Percentiles rank a stretch among this genome's conserved stretches.
These are phyloP conservation scores for Beauveria caledonica DNA, from an alignment of 2,329 filamentous ascomycete species.

Conservation along the genomic window DNA sequence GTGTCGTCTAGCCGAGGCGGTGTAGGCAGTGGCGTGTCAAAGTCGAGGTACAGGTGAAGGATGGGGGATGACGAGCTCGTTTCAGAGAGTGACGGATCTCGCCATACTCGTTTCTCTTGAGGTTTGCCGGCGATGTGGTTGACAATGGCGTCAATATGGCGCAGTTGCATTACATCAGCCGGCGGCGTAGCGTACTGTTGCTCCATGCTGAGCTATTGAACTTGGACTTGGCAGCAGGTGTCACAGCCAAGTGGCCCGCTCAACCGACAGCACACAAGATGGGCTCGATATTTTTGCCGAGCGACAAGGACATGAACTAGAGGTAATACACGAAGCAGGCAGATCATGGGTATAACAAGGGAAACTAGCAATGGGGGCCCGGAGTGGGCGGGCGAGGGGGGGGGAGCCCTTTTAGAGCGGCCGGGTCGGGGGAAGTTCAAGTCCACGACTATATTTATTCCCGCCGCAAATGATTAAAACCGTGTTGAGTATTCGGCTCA, in stretches of 20 bases:
- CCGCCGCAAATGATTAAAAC: too few species aligned
- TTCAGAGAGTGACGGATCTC: not conserved
- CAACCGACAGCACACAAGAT: not conserved
- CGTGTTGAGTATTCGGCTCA: too few species aligned
- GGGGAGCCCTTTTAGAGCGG: not conserved
- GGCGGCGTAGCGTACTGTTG: not conserved
- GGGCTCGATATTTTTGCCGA: not conserved
- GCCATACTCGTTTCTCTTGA: not conserved
- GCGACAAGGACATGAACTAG: not conserved
- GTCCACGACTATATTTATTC: not conserved
- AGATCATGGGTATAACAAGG: not conserved
- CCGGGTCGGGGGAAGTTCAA: not conserved
- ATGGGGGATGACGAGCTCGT: slow-evolving; percentile 22
- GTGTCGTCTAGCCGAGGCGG: slow-evolving; percentile 16
- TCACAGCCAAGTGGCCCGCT: not conserved
- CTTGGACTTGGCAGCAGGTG: not conserved
- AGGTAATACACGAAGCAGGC: not conserved
- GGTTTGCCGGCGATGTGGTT: not conserved
- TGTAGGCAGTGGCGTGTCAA: slow-evolving; percentile 29
- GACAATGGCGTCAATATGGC: not conserved
- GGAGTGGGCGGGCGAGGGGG: not conserved
- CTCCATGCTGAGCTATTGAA: not conserved
- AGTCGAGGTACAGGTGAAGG: slow-evolving; percentile 33
- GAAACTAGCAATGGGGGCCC: not conserved
- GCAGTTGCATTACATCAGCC: not conserved